Conservation (phyloP, 2,329 filamentous ascomycete genomes). For the Alternaria solani region DNA sequence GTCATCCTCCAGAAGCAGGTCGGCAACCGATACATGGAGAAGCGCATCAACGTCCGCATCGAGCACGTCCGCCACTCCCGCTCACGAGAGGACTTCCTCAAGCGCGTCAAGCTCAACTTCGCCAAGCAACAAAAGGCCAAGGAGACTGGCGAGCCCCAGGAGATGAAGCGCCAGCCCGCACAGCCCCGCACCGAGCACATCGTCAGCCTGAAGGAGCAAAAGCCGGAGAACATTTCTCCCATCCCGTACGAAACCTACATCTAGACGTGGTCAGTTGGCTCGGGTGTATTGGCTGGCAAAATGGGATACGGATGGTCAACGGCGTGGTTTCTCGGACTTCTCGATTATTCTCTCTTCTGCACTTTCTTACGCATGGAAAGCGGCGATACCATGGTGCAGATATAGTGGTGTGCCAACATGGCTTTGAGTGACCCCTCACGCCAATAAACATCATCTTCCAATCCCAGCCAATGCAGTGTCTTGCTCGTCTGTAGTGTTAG, state of each 20-base stretch:
- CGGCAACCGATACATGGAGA: conserved; percentile 99
- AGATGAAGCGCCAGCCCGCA: conserved; percentile 90
- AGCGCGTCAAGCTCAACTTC: conserved; percentile 96
- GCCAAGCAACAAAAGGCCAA: conserved; percentile 92
- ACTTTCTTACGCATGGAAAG: conserved; percentile 51
- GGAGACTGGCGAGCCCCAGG: conserved; percentile 82
- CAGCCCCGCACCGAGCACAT: conserved; percentile 82
- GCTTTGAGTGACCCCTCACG: conserved; percentile 47
- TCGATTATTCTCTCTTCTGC: conserved; percentile 50
- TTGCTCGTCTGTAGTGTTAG: neutral
- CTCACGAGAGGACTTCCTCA: conserved; percentile 95
- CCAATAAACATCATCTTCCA: conserved; percentile 46
- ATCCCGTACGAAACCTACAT: conserved; percentile 98
- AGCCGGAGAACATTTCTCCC: conserved; percentile 89
- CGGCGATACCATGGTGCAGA: conserved; percentile 48
- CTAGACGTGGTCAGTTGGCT: conserved; percentile 63
- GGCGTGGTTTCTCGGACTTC: conserved; percentile 53
- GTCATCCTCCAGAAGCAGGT: conserved; percentile 98
- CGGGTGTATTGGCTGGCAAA: conserved; percentile 41
- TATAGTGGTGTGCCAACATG: conserved; percentile 46
- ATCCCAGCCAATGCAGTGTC: conserved; percentile 18
- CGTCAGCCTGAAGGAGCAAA: conserved; percentile 80
- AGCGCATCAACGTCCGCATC: conserved; percentile 98
- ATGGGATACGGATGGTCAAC: conserved; percentile 51
- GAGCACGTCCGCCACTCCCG: conserved; percentile 96